Conservation (phyloP, 371 early-diverging fungal genomes). For the Rhizomucor miehei region DNA sequence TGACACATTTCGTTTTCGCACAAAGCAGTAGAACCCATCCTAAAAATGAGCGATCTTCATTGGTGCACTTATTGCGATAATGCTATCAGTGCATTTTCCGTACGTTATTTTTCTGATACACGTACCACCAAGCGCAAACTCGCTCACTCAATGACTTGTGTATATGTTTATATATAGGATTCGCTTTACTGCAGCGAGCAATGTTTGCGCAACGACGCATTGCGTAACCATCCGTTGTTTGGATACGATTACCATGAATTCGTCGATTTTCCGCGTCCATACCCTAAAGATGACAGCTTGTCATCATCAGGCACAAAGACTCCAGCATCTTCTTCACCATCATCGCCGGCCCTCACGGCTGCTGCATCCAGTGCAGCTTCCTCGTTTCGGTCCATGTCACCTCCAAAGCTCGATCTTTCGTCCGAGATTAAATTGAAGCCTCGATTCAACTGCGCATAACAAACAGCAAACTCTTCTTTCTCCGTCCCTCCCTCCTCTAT, state of each 20-base stretch:
- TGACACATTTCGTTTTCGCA: too few relatives aligned
- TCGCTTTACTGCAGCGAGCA: slow-evolving; percentile 34
- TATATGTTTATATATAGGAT: slow-evolving; percentile 17
- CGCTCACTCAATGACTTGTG: not conserved
- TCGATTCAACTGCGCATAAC: too few relatives aligned
- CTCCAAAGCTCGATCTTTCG: not conserved
- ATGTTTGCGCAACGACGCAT: slow-evolving; percentile 26
- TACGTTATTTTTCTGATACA: slow-evolving; percentile 4
- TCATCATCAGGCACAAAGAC: not conserved
- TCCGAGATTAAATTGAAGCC: not conserved
- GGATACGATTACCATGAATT: slow-evolving; percentile 33
- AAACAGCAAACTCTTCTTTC: too few relatives aligned
- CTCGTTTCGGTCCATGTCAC: not conserved
- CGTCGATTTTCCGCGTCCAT: slow-evolving; percentile 29
- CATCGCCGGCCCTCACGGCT: slow-evolving; percentile 8
- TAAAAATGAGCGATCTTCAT: slow-evolving; percentile 17
- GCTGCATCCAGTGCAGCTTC: slow-evolving; percentile 1
- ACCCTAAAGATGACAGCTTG: slow-evolving; percentile 1
- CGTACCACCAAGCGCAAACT: not conserved
- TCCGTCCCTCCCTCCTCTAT: too few relatives aligned
- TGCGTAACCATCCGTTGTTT: slow-evolving; percentile 27
- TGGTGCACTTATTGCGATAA: slow-evolving; percentile 24
- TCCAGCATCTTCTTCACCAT: slow-evolving; percentile 6
- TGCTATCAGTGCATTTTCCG: slow-evolving; percentile 21
- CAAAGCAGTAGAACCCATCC: slow-evolving; percentile 1